Base-by-base conservation (phyloP, 2,329 filamentous ascomycete species). In the Tolypocladium album region DNA sequence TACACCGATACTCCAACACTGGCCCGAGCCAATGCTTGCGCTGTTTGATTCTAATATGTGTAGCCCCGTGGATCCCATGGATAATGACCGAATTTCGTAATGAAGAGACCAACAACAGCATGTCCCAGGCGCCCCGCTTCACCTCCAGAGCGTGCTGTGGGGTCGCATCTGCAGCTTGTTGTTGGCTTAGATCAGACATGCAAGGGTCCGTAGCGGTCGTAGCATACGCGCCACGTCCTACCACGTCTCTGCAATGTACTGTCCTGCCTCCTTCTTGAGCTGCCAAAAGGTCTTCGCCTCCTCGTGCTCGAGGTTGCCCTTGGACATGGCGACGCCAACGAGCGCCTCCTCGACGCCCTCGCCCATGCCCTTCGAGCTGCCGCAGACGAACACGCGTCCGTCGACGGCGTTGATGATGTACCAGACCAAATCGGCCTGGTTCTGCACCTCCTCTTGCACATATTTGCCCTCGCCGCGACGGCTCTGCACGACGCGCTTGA, bases 371-470 rank as follows among this genome's bases (percentile, higher is more conserved):
- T 90, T 92, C 69, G 87, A 92, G 75, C 89, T 95, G 57, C 94
- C 94, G 72, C 94, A 99, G 61, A 99, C 94, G 71, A 99, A 99
- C 58, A 97, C 87, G 58, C 94, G 87, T 1, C 94, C 94, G 69
- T 99, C 94, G n/a, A 97, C 81, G 2, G 92, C 87, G 72, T 97
- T 97, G 79, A 96, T 89, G 64, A 97, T 92, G 73, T 91, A 96
- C 94, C 94, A 99, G 20, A 97, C 93, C n/a, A 97, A 82, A 70
- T 97, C 94, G 1, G 92, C 90, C 72, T 97, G 94, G 64, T 90
- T 82, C 13, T 84, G 81, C 11, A 99, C 93, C 74, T 97, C 94
- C 69, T 99, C 94, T 71, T 99, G 94, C 2, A 99, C 94, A 70
- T 99, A 99, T 65, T 88, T 88, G 64, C 90, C 90, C 66, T 92